Conservation (phyloP, 257 asterid species). For the Nicotiana noctiflora region DNA sequence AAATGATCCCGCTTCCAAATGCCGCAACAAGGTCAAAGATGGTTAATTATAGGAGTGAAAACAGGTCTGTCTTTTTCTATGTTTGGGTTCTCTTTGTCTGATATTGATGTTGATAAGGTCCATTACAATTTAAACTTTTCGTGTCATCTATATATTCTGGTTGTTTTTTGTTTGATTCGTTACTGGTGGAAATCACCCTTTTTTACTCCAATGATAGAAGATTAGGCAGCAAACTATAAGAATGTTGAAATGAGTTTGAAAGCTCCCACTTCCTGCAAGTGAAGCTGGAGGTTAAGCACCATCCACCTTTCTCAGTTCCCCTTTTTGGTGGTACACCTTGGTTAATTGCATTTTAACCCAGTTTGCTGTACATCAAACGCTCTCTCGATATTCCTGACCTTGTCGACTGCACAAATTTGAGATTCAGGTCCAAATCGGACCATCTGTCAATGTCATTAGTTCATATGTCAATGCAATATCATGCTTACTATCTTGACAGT, state of each 20-base stretch:
- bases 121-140: background rate
- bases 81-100: background rate
- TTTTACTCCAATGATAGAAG: background rate
- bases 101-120: background rate
- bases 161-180: background rate
- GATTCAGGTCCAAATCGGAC: background rate
- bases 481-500: background rate
- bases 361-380: background rate
- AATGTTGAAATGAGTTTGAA: slow-evolving; percentile 3
- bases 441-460: background rate
- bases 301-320: slow-evolving; percentile 3
- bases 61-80: slow-evolving; percentile 43
- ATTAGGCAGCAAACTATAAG: background rate
- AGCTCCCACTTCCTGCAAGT: background rate
- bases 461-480: background rate
- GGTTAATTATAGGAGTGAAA: slow-evolving; percentile 57
- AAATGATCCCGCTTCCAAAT: slow-evolving; percentile 73
- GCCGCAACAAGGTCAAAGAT: slow-evolving; percentile 50
- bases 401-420: background rate
- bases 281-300: background rate
- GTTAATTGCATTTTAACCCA: background rate
- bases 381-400: background rate
- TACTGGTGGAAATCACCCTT: background rate
- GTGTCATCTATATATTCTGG: background rate
- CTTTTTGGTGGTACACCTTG: background rate